These are phyloP conservation scores for Ganoderma meredithae DNA, from an alignment of 1,284 basidiomycete genomes.

Conservation along the genomic window DNA sequence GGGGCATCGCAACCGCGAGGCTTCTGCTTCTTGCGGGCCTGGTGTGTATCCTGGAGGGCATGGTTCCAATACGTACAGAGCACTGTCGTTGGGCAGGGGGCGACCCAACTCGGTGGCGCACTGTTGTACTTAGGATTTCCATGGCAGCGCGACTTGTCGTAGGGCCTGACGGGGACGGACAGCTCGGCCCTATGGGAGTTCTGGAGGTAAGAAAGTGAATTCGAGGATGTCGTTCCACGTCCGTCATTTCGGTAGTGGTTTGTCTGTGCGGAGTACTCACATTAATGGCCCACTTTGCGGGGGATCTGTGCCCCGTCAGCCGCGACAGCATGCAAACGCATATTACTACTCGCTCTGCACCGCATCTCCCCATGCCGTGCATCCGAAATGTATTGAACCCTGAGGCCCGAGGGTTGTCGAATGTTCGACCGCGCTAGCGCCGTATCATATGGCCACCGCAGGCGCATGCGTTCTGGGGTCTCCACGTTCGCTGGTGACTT, in stretches of 20 bases:
- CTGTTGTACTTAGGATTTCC: not conserved
- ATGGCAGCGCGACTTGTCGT: not conserved
- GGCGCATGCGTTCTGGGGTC: not conserved
- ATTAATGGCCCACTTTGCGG: not conserved
- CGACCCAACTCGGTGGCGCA: conserved; percentile 1
- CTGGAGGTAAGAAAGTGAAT: not conserved
- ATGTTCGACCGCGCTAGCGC: not conserved
- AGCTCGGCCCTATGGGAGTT: not conserved
- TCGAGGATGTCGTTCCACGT: not conserved
- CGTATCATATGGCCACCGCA: not conserved
- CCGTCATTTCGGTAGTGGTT: not conserved
- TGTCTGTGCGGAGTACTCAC: not conserved
- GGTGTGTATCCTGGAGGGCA: not conserved
- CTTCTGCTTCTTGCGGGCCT: not conserved
- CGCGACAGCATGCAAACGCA: not conserved
- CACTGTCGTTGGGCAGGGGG: not conserved
- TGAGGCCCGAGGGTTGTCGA: not conserved
- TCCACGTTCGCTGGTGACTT: conserved; percentile 1
- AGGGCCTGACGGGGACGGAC: not conserved
- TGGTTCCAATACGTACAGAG: not conserved
- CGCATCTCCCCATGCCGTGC: not conserved
- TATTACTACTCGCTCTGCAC: not conserved
- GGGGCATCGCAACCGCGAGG: not conserved
- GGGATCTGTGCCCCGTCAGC: not conserved
- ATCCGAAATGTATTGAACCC: not conserved